Conservation (phyloP, 164 flowering plant genomes). For the Liriodendron chinense region DNA sequence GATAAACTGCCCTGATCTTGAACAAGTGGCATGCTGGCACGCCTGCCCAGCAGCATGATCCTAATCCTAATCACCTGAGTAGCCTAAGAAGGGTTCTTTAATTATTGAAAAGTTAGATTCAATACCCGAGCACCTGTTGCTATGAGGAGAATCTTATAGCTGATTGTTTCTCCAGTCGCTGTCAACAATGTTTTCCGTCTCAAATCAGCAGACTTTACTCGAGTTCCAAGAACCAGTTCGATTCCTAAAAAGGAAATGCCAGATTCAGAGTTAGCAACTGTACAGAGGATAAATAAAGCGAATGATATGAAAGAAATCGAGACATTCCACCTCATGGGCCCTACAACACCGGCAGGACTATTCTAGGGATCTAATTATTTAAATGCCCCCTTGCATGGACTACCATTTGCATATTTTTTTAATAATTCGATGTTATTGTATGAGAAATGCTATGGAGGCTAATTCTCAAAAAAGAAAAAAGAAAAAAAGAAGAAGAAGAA, state of each 20-base stretch:
- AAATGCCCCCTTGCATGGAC: too few species aligned
- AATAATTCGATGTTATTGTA: too few species aligned
- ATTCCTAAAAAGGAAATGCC: slow-evolving; percentile 52
- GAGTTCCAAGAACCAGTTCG: slow-evolving; percentile 90
- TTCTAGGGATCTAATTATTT: too few species aligned
- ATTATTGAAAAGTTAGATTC: slow-evolving; percentile 25
- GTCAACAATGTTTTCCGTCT: slow-evolving; percentile 80
- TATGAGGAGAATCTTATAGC: slow-evolving; percentile 78
- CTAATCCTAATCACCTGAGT: neutral
- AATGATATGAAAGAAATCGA: neutral
- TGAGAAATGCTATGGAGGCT: too few species aligned
- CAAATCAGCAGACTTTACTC: slow-evolving; percentile 83
- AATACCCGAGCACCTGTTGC: slow-evolving; percentile 99
- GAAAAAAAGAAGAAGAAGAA: too few species aligned
- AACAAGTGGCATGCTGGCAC: neutral
- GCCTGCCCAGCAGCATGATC: too few species aligned
- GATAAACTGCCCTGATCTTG: neutral
- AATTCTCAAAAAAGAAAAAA: too few species aligned
- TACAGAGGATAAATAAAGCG: slow-evolving; percentile 3
- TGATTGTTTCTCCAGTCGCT: slow-evolving; percentile 90
- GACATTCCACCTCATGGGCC: neutral
- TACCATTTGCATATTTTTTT: too few species aligned
- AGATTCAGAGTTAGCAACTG: slow-evolving; percentile 19
- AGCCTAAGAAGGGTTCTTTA: neutral
- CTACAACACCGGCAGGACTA: neutral